Evolutionary conservation across 495 filamentous ascomycete species (phyloP).

Genomic region (Acidiella bohemica): DNA sequence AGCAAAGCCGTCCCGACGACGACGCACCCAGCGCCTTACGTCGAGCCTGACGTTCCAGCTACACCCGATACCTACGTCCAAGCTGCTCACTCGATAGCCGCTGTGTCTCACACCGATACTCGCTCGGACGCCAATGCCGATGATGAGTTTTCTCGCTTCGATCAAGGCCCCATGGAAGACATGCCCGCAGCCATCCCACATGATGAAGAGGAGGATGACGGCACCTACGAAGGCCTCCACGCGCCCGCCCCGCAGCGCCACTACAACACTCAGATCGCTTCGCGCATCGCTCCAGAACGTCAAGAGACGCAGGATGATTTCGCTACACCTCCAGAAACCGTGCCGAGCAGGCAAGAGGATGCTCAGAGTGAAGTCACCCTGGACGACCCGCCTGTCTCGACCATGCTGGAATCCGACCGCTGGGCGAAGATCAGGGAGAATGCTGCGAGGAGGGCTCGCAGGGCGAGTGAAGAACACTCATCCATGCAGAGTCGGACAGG

Average conservation of each 20-base stretch:
- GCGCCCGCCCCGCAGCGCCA: constrained; percentile 12
- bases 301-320: background rate
- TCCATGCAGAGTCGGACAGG: constrained; percentile 34
- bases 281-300: constrained; percentile 6
- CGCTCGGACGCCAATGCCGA: constrained; percentile 46
- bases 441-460: constrained; percentile 59
- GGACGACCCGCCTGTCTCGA: constrained; percentile 27
- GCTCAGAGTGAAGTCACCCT: constrained; percentile 15
- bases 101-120: constrained; percentile 46
- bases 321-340: constrained; percentile 10
- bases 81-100: constrained; percentile 37
- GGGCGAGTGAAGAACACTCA: constrained; percentile 49
- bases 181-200: constrained; percentile 45
- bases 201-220: constrained; percentile 1
- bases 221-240: constrained; percentile 10
- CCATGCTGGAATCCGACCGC: constrained; percentile 52
- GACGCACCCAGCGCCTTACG: constrained; percentile 13
- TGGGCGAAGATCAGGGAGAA: constrained; percentile 96
- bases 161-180: constrained; percentile 78
- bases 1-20: background rate
- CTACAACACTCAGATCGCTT: constrained; percentile 7
- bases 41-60: constrained; percentile 4
- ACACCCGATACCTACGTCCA: constrained; percentile 35
- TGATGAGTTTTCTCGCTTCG: constrained; percentile 67
- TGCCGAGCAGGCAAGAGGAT: constrained; percentile 1